Conservation (phyloP, 257 asterid genomes). For the Voacanga thouarsii region DNA sequence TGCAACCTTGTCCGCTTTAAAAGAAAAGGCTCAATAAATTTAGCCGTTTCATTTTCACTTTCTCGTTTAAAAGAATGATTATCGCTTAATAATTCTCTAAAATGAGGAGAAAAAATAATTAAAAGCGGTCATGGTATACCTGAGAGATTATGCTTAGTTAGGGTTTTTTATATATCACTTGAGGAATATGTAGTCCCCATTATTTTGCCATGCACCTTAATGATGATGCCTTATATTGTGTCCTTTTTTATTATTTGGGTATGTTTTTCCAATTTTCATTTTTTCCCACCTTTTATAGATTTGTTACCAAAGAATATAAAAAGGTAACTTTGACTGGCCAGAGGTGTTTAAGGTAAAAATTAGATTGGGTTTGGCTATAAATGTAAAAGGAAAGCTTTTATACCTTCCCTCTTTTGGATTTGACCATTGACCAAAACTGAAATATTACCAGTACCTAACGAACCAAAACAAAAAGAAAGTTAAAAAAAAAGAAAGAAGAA, state of each 20-base stretch:
- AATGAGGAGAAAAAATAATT: neutral
- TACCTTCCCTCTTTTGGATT: no score
- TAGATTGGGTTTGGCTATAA: no score
- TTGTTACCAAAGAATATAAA: neutral
- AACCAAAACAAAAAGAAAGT: no score
- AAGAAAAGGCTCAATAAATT: neutral
- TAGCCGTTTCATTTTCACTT: constrained; percentile 1
- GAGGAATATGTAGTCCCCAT: neutral
- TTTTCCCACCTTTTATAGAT: neutral
- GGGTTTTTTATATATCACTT: neutral
- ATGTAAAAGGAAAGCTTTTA: neutral
- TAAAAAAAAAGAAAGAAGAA: no score
- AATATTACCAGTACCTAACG: neutral
- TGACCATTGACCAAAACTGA: neutral
- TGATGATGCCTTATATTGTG: neutral
- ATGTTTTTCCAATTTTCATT: neutral
- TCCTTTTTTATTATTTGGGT: neutral
- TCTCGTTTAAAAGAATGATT: neutral
- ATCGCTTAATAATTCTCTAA: neutral
- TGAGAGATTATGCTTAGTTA: neutral
- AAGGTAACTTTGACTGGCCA: neutral
- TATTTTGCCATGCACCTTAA: constrained; percentile 4
- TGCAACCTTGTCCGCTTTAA: constrained; percentile 5
- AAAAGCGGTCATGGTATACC: neutral
- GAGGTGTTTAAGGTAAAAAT: neutral